phyloP scores from a whole-genome alignment of 345 rosid species.

The Alliaria petiolata region DNA sequence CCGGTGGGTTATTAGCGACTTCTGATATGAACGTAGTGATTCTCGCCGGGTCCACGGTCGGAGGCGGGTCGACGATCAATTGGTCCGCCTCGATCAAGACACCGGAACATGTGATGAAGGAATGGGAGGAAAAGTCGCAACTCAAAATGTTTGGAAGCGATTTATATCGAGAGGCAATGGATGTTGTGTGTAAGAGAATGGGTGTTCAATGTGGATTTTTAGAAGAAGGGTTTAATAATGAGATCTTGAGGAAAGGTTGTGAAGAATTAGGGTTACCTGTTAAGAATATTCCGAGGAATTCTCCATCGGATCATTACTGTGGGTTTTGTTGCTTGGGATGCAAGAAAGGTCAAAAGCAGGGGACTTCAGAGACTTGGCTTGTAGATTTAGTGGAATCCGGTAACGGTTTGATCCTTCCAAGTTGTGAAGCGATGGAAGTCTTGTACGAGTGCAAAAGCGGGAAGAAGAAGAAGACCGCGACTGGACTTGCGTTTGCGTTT shows the following conservation, averaged over 20 bases:
- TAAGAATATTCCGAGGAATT: slow-evolving; percentile 55
- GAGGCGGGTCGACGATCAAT: slow-evolving; percentile 81
- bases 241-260: slow-evolving; percentile 69
- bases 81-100: slow-evolving; percentile 84
- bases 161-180: slow-evolving; percentile 56
- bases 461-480: slow-evolving; percentile 35
- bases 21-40: slow-evolving; percentile 49
- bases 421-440: slow-evolving; percentile 56
- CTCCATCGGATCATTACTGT: slow-evolving; percentile 66
- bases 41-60: slow-evolving; percentile 81
- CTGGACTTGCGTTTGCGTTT: slow-evolving; percentile 56
- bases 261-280: slow-evolving; percentile 61
- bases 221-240: slow-evolving; percentile 63
- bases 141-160: slow-evolving; percentile 57
- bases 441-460: slow-evolving; percentile 35
- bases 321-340: slow-evolving; percentile 88
- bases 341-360: slow-evolving; percentile 74
- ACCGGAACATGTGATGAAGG: slow-evolving; percentile 66
- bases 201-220: slow-evolving; percentile 62
- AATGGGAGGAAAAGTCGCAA: slow-evolving; percentile 46
- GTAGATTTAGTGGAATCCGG: slow-evolving; percentile 68
- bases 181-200: slow-evolving; percentile 67
- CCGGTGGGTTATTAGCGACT: slow-evolving; percentile 54
- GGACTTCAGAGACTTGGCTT: slow-evolving; percentile 83
- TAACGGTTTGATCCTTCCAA: slow-evolving; percentile 63